These are phyloP conservation scores for Leptographium wingfieldii DNA, from an alignment of 2,329 filamentous ascomycete genomes.

Conservation along the genomic window DNA sequence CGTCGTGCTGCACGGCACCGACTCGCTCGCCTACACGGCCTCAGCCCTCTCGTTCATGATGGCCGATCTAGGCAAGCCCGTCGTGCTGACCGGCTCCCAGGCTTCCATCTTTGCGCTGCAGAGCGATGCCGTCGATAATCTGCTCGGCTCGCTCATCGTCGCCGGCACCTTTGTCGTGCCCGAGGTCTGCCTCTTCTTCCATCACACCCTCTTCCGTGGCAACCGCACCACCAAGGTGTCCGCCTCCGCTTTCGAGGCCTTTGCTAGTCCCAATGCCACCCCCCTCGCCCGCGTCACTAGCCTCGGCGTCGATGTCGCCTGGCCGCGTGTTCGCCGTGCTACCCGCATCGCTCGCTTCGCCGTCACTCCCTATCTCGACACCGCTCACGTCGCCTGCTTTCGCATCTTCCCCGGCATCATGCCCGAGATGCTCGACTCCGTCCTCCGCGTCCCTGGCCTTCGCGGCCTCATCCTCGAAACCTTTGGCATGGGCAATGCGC, in stretches of 20 bases:
- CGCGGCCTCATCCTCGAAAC: slow-evolving; percentile 79
- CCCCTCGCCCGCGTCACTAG: slow-evolving; percentile 74
- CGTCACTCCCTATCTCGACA: slow-evolving; percentile 65
- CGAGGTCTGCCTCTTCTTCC: slow-evolving; percentile 89
- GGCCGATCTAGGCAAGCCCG: slow-evolving; percentile 78
- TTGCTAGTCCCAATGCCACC: slow-evolving; percentile 74
- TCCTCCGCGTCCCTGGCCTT: slow-evolving; percentile 63
- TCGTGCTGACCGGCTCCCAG: slow-evolving; percentile 72
- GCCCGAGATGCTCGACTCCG: slow-evolving; percentile 83
- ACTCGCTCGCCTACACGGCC: slow-evolving; percentile 79
- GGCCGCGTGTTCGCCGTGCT: slow-evolving; percentile 64
- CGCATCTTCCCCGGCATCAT: slow-evolving; percentile 88
- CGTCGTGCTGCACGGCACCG: slow-evolving; percentile 81
- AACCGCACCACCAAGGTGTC: slow-evolving; percentile 83
- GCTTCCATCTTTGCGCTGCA: slow-evolving; percentile 84
- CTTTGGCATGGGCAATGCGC: slow-evolving; percentile 86
- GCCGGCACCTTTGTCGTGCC: slow-evolving; percentile 88
- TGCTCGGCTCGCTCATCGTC: slow-evolving; percentile 77
- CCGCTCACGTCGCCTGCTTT: slow-evolving; percentile 77
- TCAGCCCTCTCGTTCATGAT: slow-evolving; percentile 92
- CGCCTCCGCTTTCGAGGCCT: slow-evolving; percentile 74
- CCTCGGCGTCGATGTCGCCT: slow-evolving; percentile 68
- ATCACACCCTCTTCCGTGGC: slow-evolving; percentile 78
- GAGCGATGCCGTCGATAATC: slow-evolving; percentile 82
- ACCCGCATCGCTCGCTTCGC: slow-evolving; percentile 62